A percentile compares a stretch with the other conserved stretches of the same genome.
Evolutionary conservation across 2,329 filamentous ascomycete genomes (phyloP).

Genomic region (Colletotrichum lini): DNA sequence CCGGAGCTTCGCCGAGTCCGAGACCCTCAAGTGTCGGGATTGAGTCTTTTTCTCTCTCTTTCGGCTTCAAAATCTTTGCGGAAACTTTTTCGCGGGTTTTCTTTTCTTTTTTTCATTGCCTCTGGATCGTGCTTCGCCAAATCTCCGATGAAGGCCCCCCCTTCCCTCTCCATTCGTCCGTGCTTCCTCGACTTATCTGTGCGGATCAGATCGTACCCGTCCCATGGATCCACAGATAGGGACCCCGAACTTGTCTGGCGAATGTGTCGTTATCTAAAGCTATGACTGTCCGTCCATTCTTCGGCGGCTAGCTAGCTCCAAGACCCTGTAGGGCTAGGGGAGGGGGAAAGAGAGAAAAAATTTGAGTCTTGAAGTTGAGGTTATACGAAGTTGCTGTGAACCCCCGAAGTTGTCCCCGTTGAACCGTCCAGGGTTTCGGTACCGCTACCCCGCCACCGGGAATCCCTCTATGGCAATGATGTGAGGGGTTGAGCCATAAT

Average conservation of each 20-base stretch:
- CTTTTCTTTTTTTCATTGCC: conserved; percentile 25
- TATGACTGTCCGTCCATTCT: conserved; percentile 15
- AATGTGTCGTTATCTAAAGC: conserved; percentile 34
- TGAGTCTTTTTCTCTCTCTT: conserved; percentile 29
- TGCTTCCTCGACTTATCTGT: conserved; percentile 37
- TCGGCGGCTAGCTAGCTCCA: conserved; percentile 18
- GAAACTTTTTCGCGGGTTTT: neutral
- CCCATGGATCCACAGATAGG: conserved; percentile 40
- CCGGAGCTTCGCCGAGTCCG: conserved; percentile 39
- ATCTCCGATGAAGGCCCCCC: conserved; percentile 8
- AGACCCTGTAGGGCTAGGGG: neutral
- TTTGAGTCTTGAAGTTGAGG: neutral
- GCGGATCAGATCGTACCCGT: conserved; percentile 40
- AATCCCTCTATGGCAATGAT: conserved; percentile 20
- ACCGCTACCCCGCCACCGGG: conserved; percentile 11
- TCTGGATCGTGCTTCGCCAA: conserved; percentile 25
- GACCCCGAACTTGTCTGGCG: neutral
- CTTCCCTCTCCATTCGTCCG: conserved; percentile 22
- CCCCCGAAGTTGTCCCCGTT: conserved; percentile 11
- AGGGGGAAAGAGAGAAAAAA: neutral
- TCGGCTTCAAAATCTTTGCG: neutral
- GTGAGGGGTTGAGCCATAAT: neutral
- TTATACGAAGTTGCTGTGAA: neutral
- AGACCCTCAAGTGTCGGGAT: neutral
- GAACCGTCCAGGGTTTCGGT: neutral